These are phyloP conservation scores for Fusarium sambucinum DNA, from an alignment of 2,329 filamentous ascomycete genomes.

Conservation along the genomic window DNA sequence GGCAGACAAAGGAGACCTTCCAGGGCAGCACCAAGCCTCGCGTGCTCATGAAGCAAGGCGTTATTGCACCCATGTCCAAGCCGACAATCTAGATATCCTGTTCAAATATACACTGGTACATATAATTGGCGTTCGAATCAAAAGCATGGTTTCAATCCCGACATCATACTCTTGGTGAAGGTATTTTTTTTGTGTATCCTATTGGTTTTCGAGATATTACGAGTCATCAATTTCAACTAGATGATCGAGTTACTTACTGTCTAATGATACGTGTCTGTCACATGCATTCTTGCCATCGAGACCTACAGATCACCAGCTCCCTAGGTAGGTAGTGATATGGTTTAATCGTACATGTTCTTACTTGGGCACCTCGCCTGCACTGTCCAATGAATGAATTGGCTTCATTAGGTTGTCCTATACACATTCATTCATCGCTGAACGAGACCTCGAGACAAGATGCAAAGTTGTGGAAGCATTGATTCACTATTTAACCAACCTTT, in stretches of 20 bases:
- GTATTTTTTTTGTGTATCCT: neutral
- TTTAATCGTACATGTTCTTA: neutral
- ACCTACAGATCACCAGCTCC: neutral
- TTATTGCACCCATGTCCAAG: constrained; percentile 88
- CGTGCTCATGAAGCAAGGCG: constrained; percentile 89
- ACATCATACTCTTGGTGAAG: neutral
- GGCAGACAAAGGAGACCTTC: constrained; percentile 96
- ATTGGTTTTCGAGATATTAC: neutral
- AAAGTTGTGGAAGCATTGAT: constrained; percentile 11
- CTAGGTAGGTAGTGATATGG: no score
- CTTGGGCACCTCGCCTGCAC: neutral
- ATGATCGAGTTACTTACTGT: neutral
- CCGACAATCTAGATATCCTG: constrained; percentile 61
- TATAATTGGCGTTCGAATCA: constrained; percentile 32
- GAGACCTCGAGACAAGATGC: neutral
- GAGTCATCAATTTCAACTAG: neutral
- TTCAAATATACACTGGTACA: constrained; percentile 10
- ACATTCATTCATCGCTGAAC: no score
- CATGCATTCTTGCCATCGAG: neutral
- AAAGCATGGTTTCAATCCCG: constrained; percentile 18
- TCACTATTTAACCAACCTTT: constrained; percentile 20
- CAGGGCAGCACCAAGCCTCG: constrained; percentile 90
- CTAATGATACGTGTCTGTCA: neutral
- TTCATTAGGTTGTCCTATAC: no score
- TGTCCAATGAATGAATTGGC: neutral